Evolutionary conservation across 2,329 filamentous ascomycete genomes (phyloP), one percentile per base, ranked within the genome.

Genomic region (Verruconis gallopava): DNA sequence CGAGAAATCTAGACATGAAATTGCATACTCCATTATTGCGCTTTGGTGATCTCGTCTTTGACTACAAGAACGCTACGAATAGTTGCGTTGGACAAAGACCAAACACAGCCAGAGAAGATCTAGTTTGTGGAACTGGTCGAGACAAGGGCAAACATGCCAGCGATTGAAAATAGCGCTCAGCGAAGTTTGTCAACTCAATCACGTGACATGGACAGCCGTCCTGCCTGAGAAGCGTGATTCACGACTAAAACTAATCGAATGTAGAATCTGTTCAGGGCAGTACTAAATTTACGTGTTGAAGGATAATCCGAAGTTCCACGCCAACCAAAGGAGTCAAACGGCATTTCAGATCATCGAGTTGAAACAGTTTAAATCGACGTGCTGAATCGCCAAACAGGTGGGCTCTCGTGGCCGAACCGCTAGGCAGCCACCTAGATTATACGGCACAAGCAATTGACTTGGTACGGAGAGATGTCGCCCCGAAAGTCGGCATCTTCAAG

Each of bases 11-110:
- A 21, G 15, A 5, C 13, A n/a, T n/a, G 38, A 33, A 13, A 43
- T 38, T 43, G 41, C 5, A 43, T 38, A 14, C 41, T 25, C 41
- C 41, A 43, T 19, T 43, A 35, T 3, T 15, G 35, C 4, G 41
- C 41, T 19, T 36, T 32, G 5, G 41, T 43, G 4, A 22, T 21
- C 13, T 43, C 41, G 33, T 43, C 41, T 28, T 37, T 38, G 4
- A 35, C 41, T 14, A 25, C 34, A 15, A 43, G 21, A 30, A 43
- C 38, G 3, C 30, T 33, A 3, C 20, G 41, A 3, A 43, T 33
- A 4, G 41, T 33, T 14, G 41, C 41, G 19, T 43, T 35, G 21
- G 41, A 43, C 4, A 43, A 22, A 17, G 41, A 17, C 34, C 34
- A 38, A 4, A 35, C 38, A 18, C 38, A 43, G 30, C 41, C 40